These are phyloP conservation scores for Rhizophagus prolifer DNA, from an alignment of 192 early-diverging fungal genomes.

Conservation along the genomic window DNA sequence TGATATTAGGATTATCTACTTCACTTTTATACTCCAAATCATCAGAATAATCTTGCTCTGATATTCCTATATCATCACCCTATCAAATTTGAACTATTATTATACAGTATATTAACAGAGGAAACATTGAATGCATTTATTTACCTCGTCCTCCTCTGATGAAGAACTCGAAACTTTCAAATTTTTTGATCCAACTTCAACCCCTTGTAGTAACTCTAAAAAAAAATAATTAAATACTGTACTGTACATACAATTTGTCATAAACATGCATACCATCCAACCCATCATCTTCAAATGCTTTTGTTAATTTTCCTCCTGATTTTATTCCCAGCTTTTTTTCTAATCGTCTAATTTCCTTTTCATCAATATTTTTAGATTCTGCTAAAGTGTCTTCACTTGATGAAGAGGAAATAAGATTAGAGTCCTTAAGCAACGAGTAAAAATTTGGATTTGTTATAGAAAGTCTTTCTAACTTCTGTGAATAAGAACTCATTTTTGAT, in stretches of 20 bases:
- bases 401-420: not conserved
- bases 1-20: not conserved
- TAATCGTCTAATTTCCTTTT: constrained; percentile 13
- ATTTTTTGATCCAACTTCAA: not conserved
- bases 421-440: not conserved
- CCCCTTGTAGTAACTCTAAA: constrained; percentile 17
- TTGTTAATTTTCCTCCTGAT: constrained; percentile 14
- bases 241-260: not conserved
- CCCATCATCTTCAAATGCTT: constrained; percentile 24
- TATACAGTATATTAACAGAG: not conserved
- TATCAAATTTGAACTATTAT: not conserved
- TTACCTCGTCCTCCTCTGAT: not conserved
- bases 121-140: not conserved
- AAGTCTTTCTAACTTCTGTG: not conserved
- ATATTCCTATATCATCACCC: not conserved
- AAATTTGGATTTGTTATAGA: not conserved
- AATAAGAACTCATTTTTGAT: not conserved
- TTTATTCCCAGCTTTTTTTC: constrained; percentile 28
- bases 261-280: constrained; percentile 9
- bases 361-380: constrained; percentile 7
- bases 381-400: not conserved
- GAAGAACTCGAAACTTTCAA: not conserved
- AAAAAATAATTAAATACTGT: not conserved
- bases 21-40: not conserved
- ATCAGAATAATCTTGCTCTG: not conserved